Base-by-base conservation (phyloP, 768 basidiomycete genomes). In the Sporobolomyces roseus region DNA sequence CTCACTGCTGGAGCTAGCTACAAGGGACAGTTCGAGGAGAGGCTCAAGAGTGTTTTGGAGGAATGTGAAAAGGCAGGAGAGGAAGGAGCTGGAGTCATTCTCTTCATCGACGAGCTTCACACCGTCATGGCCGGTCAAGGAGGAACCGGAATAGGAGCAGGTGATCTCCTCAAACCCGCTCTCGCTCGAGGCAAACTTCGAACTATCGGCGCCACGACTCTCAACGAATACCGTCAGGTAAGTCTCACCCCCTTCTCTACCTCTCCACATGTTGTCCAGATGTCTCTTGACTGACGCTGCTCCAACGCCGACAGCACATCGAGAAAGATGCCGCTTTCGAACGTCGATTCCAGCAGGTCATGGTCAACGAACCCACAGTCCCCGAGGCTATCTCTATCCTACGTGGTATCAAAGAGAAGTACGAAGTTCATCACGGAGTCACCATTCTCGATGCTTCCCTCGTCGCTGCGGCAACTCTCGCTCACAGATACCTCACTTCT, bases 1-100 rank as follows among this genome's bases (percentile, higher is more conserved):
- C 84, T 98, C 62, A 92, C 92, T 89, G 91, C 91, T 6, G 64
- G 56, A 9, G 62, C 68, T 0, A 33, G 77, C 77, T 93, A 91
- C 82, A 93, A 93, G 77, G 94, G 88, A 55, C 92, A 97, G 80
- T 99, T 93, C 79, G 93, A 97, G 56, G 93, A 97, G 78, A 88
- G 93, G 46, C 86, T 97, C 80, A 97, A 96, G 78, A 81, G 87
- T 16, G 91, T 97, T 62, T 80, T 99, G 64, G 87, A 88, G 67
- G 94, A 98, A 80, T 87, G 97, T 69, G 93, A 97, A 79, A 93
- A 93, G 79, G 84, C 88, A 0, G 81, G 87, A 0, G 86, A 88
- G 32, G 85, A 90, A 51, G 88, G 90, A 48, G 83, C 84, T 8
- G 85, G 86, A 23, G 84, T 97, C 74, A 91, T 97, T 70, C 85